These are phyloP conservation scores for Scheffersomyces ergatensis DNA, from an alignment of 805 yeast species.

Conservation along the genomic window DNA sequence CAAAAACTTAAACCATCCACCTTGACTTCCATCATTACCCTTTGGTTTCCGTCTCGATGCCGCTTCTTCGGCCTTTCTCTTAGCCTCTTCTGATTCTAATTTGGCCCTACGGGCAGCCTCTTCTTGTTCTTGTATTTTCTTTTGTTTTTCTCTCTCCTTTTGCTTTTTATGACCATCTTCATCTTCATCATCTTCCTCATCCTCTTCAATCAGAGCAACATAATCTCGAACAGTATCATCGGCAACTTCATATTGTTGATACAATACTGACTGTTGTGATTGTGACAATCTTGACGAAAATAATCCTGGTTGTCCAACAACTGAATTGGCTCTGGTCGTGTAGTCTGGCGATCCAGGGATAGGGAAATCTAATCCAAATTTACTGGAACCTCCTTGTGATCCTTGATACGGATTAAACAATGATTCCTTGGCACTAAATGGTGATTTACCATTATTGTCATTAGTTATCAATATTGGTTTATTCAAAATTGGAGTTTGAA, in stretches of 20 bases:
- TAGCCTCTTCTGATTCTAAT: conserved; percentile 17
- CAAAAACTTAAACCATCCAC: conserved; percentile 56
- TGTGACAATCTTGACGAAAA: conserved; percentile 41
- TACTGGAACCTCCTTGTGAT: conserved; percentile 1
- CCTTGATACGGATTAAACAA: conserved; percentile 27
- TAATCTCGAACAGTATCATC: conserved; percentile 45
- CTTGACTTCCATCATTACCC: conserved; percentile 7
- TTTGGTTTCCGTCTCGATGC: not conserved
- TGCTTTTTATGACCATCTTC: conserved; percentile 30
- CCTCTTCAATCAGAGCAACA: conserved; percentile 41
- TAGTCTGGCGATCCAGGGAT: conserved; percentile 45
- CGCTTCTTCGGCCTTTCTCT: conserved; percentile 9
- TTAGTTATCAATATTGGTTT: not conserved
- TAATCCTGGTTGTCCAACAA: conserved; percentile 21
- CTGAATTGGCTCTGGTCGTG: conserved; percentile 45
- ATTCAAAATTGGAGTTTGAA: conserved; percentile 8
- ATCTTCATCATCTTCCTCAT: conserved; percentile 49
- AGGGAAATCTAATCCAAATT: conserved; percentile 36
- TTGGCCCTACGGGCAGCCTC: conserved; percentile 14
- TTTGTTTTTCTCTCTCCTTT: conserved; percentile 6
- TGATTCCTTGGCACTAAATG: too few relatives aligned
- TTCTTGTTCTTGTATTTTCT: conserved; percentile 9
- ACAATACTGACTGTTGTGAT: conserved; percentile 42
- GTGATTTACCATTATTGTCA: conserved; percentile 3
- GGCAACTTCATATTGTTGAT: conserved; percentile 43